phyloP scores from a whole-genome alignment of 768 basidiomycete genomes.

The Albatrellus ellisii region DNA sequence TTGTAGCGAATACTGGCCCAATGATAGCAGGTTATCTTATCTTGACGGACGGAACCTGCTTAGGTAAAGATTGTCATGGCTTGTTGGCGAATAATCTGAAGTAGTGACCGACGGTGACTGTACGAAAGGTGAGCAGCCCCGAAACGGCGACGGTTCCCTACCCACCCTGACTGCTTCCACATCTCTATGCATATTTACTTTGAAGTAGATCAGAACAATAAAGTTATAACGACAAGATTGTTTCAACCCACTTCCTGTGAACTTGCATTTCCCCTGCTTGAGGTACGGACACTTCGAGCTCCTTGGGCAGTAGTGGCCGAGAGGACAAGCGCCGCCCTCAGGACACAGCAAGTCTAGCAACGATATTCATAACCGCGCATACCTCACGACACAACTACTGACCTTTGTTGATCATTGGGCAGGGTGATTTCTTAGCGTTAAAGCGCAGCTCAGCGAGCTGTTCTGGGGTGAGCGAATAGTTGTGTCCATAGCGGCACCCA shows the following conservation, averaged over 20 bases:
- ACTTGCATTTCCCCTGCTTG: not conserved
- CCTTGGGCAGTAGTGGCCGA: conserved; percentile 26
- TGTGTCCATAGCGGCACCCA: conserved; percentile 23
- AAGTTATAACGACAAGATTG: no score
- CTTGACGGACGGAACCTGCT: no score
- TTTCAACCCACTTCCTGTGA: not conserved
- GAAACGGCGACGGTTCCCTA: no score
- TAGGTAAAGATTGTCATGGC: no score
- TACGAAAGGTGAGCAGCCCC: no score
- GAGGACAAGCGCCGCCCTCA: conserved; percentile 20
- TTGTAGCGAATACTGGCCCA: no score
- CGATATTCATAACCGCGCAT: not conserved
- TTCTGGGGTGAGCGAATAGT: conserved; percentile 19
- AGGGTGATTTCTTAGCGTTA: conserved; percentile 24
- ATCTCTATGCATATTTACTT: no score
- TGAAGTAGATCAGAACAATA: no score
- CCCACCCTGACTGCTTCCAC: no score
- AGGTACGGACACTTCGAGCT: conserved; percentile 19
- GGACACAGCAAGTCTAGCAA: conserved; percentile 15
- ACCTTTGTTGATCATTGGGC: conserved; percentile 21
- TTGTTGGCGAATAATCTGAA: no score
- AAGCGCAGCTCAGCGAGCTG: conserved; percentile 19
- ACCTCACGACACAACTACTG: not conserved
- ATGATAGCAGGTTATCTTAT: no score
- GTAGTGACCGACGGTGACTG: no score